These are phyloP conservation scores for Fusarium sp. DNA, from an alignment of 2,329 filamentous ascomycete species.

Conservation along the genomic window DNA sequence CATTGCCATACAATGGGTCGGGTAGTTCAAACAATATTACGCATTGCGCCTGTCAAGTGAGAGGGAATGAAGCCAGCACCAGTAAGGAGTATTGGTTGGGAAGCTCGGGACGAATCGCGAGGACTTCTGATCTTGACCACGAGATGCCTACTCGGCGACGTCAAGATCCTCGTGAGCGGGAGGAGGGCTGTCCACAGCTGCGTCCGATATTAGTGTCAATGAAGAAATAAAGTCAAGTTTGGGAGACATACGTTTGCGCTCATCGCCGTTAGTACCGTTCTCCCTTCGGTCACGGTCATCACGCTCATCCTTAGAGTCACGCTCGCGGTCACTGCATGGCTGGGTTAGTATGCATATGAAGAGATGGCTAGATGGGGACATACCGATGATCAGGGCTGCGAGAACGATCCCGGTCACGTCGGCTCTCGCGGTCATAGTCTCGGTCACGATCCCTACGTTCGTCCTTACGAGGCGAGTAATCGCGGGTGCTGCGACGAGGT, in stretches of 20 bases:
- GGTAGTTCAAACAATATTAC: constrained; percentile 44
- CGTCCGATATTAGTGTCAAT: constrained; percentile 47
- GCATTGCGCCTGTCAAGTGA: constrained; percentile 42
- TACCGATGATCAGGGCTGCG: constrained; percentile 76
- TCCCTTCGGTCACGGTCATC: constrained; percentile 82
- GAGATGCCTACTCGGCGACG: constrained; percentile 78
- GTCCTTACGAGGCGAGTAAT: constrained; percentile 90
- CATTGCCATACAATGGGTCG: constrained; percentile 41
- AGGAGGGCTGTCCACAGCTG: constrained; percentile 80
- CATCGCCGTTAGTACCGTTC: constrained; percentile 84
- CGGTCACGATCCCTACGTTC: constrained; percentile 85
- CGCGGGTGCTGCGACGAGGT: constrained; percentile 80
- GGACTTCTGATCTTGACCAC: constrained; percentile 8
- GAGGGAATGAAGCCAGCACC: constrained; percentile 41
- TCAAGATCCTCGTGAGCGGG: constrained; percentile 94
- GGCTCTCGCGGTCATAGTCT: constrained; percentile 81
- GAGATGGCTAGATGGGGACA: constrained; percentile 12
- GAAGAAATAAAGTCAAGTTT: background rate
- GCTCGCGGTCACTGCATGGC: constrained; percentile 63
- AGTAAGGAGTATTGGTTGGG: constrained; percentile 44
- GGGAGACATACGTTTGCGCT: constrained; percentile 80
- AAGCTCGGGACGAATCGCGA: constrained; percentile 29
- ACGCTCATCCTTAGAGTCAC: constrained; percentile 73
- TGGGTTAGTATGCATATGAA: constrained; percentile 20
- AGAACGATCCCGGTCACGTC: constrained; percentile 81